phyloP scores from a whole-genome alignment of 1,139 yeast species.

The Entelexis paramagnoliae region DNA sequence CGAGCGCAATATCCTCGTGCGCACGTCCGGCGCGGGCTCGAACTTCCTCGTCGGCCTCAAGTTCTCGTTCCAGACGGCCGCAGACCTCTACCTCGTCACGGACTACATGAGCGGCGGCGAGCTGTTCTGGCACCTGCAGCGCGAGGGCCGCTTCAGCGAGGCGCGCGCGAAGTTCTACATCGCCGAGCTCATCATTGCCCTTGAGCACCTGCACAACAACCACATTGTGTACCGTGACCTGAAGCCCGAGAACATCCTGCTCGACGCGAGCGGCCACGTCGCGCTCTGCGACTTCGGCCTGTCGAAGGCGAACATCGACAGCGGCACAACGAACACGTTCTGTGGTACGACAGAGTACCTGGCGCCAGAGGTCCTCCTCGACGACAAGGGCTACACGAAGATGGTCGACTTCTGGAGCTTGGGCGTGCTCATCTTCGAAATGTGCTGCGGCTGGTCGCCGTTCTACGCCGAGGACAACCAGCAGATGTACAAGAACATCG shows the following conservation, averaged over 20 bases:
- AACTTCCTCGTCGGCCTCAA: conserved; percentile 91
- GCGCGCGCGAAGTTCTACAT: conserved; percentile 91
- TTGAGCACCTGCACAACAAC: conserved; percentile 85
- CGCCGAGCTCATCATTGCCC: conserved; percentile 84
- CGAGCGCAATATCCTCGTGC: conserved; percentile 83
- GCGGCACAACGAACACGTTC: conserved; percentile 90
- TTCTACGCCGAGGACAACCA: conserved; percentile 95
- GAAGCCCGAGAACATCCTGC: conserved; percentile 84
- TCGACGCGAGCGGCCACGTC: conserved; percentile 95
- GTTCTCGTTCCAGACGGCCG: conserved; percentile 89
- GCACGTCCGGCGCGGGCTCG: conserved; percentile 64
- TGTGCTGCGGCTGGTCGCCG: conserved; percentile 99
- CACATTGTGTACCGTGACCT: conserved; percentile 90
- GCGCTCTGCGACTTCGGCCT: conserved; percentile 95
- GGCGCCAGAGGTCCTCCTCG: conserved; percentile 86
- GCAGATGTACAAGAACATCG: conserved; percentile 97
- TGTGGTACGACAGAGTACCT: conserved; percentile 97
- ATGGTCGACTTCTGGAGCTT: conserved; percentile 98
- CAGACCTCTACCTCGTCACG: conserved; percentile 83
- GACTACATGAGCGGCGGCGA: conserved; percentile 99
- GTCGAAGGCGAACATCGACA: conserved; percentile 79
- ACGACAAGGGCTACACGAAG: conserved; percentile 91
- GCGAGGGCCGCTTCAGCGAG: conserved; percentile 87
- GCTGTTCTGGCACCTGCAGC: conserved; percentile 92
- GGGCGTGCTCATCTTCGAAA: conserved; percentile 85